These are phyloP conservation scores for Cytospora piceicola DNA, from an alignment of 2,329 filamentous ascomycete species.

Conservation along the genomic window DNA sequence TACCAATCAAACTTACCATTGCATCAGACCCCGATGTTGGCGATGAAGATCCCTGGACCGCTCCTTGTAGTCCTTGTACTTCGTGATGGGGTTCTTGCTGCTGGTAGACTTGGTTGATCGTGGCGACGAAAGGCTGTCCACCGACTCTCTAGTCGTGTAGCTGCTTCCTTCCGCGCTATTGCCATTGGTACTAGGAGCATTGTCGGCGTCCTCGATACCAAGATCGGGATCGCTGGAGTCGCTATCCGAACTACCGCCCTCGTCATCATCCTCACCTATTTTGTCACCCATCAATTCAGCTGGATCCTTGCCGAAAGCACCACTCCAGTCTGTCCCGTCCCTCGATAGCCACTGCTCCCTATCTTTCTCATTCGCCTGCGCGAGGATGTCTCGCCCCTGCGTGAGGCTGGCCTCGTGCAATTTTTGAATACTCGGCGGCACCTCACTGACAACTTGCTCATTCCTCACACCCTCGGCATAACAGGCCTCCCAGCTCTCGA, in stretches of 20 bases:
- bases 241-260: slow-evolving; percentile 47
- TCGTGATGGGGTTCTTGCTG: slow-evolving; percentile 58
- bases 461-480: slow-evolving; percentile 81
- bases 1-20: slow-evolving; percentile 61
- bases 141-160: slow-evolving; percentile 28
- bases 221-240: slow-evolving; percentile 54
- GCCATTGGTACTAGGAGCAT: slow-evolving; percentile 31
- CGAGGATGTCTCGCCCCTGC: slow-evolving; percentile 79
- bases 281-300: slow-evolving; percentile 46
- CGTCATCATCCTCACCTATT: slow-evolving; percentile 40
- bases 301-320: slow-evolving; percentile 81
- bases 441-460: slow-evolving; percentile 70
- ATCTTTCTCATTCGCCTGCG: slow-evolving; percentile 71
- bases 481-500: slow-evolving; percentile 93
- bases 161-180: neutral
- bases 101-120: slow-evolving; percentile 32
- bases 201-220: slow-evolving; percentile 61
- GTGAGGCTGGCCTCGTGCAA: slow-evolving; percentile 82
- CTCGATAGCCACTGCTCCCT: slow-evolving; percentile 78
- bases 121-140: slow-evolving; percentile 28
- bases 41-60: slow-evolving; percentile 77
- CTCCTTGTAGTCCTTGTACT: slow-evolving; percentile 66
- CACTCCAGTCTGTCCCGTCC: slow-evolving; percentile 83
- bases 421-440: slow-evolving; percentile 72
- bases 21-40: slow-evolving; percentile 89